A percentile compares a stretch with the other conserved stretches of the same genome.
Evolutionary conservation across 2,329 filamentous ascomycete genomes (phyloP).

Genomic region (Verticillium albo-atrum): DNA sequence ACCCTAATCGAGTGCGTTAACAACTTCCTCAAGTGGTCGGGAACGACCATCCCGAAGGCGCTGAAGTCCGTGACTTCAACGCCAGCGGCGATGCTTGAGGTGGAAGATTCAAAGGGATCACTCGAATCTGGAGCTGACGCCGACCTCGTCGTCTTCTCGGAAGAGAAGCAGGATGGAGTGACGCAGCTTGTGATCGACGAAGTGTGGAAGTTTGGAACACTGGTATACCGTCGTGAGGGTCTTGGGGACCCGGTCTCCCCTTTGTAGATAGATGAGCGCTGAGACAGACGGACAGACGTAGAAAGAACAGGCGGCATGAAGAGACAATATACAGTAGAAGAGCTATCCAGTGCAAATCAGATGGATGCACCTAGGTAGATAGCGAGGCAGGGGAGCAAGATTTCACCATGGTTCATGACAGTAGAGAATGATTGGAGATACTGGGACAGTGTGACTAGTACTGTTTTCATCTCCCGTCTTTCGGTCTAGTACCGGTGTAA

Average conservation of each 20-base stretch:
- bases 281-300: neutral
- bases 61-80: constrained; percentile 71
- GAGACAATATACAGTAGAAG: neutral
- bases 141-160: constrained; percentile 64
- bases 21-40: constrained; percentile 75
- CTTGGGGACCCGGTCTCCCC: neutral
- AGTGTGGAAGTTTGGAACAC: constrained; percentile 73
- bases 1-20: constrained; percentile 77
- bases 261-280: neutral
- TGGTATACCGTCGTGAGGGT: constrained; percentile 31
- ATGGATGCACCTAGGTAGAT: neutral
- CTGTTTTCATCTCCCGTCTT: neutral
- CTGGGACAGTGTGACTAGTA: neutral
- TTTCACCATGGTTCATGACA: neutral
- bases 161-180: constrained; percentile 39
- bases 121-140: constrained; percentile 61
- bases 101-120: constrained; percentile 62
- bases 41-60: constrained; percentile 62
- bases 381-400: too few relatives aligned
- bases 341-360: neutral
- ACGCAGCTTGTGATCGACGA: constrained; percentile 62
- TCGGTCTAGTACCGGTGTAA: neutral
- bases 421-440: neutral
- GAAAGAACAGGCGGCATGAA: neutral
- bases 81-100: constrained; percentile 70